A percentile compares a stretch with the other conserved stretches of the same genome.
Conservation (phyloP, 768 basidiomycete genomes). For the Mycena alexandri region DNA sequence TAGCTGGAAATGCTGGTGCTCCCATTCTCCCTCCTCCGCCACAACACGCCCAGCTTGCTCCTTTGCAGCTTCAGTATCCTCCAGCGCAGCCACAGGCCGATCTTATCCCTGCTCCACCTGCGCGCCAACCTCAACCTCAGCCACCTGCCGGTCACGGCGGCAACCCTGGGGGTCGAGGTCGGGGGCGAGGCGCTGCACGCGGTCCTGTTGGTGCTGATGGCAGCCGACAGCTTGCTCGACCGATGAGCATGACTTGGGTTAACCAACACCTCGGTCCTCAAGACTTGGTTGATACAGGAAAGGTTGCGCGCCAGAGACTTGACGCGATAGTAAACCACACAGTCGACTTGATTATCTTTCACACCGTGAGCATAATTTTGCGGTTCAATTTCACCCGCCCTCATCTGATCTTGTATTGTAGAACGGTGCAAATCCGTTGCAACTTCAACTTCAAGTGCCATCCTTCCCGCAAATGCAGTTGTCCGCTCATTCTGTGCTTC, state of each 20-base stretch:
- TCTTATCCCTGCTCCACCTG: background rate
- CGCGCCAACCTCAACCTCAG: background rate
- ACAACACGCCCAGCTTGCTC: too few relatives aligned
- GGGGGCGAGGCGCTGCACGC: background rate
- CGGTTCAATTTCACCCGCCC: too few relatives aligned
- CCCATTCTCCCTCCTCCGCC: background rate
- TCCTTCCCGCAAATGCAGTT: background rate
- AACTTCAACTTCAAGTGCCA: background rate
- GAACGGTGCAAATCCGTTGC: background rate
- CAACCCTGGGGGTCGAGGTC: background rate
- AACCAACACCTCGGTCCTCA: background rate
- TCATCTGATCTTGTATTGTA: background rate
- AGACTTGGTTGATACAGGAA: background rate
- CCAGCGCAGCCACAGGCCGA: too few relatives aligned
- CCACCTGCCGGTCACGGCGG: too few relatives aligned
- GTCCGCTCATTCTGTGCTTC: background rate
- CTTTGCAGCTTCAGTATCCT: too few relatives aligned
- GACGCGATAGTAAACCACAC: background rate
- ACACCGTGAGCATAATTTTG: slow-evolving; percentile 6
- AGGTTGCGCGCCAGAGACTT: slow-evolving; percentile 1
- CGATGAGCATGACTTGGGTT: background rate
- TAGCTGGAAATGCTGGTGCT: background rate
- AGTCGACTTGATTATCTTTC: background rate
- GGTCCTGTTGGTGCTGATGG: background rate
- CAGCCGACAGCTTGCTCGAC: background rate